Conservation (phyloP, 305 asterid genomes). For the Caryopteris hybrid region DNA sequence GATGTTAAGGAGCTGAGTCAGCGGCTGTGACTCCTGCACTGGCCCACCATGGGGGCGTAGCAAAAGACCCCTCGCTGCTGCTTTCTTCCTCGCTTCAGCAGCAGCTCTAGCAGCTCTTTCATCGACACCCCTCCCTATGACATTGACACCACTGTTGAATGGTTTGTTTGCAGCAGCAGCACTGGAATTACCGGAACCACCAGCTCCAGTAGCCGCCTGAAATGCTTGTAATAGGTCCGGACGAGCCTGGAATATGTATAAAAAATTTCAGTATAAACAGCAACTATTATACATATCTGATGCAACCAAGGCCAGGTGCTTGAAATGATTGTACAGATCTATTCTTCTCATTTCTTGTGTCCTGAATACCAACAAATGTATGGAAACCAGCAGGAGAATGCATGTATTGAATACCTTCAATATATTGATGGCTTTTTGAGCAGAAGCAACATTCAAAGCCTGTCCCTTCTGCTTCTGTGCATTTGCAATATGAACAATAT, state of each 20-base stretch:
- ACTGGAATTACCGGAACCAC: slow-evolving; percentile 28
- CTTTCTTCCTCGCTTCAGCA: slow-evolving; percentile 78
- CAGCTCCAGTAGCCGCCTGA: slow-evolving; percentile 67
- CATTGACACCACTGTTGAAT: slow-evolving; percentile 33
- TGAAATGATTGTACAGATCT: not conserved
- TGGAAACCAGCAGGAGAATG: not conserved
- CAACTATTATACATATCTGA: too few relatives aligned
- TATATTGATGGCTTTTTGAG: slow-evolving; percentile 79
- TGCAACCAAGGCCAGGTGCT: too few relatives aligned
- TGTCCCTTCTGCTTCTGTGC: slow-evolving; percentile 93
- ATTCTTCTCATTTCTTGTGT: not conserved
- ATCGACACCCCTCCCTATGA: slow-evolving; percentile 69
- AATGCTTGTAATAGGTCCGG: slow-evolving; percentile 83
- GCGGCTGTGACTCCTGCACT: slow-evolving; percentile 55
- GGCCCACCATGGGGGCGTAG: slow-evolving; percentile 71
- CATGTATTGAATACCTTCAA: slow-evolving; percentile 46
- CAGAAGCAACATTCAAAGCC: slow-evolving; percentile 59
- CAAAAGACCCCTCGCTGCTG: slow-evolving; percentile 79
- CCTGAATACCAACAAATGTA: not conserved
- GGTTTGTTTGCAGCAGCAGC: slow-evolving; percentile 31
- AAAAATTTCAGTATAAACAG: not conserved
- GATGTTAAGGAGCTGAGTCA: slow-evolving; percentile 55
- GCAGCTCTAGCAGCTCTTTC: slow-evolving; percentile 88
- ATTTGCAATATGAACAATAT: slow-evolving; percentile 22
- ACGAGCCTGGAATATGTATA: slow-evolving; percentile 50